Evolutionary conservation across 176 grass and related monocot genomes (phyloP), one percentile per base, ranked within the genome.

Genomic region (Triticum turgidum): DNA sequence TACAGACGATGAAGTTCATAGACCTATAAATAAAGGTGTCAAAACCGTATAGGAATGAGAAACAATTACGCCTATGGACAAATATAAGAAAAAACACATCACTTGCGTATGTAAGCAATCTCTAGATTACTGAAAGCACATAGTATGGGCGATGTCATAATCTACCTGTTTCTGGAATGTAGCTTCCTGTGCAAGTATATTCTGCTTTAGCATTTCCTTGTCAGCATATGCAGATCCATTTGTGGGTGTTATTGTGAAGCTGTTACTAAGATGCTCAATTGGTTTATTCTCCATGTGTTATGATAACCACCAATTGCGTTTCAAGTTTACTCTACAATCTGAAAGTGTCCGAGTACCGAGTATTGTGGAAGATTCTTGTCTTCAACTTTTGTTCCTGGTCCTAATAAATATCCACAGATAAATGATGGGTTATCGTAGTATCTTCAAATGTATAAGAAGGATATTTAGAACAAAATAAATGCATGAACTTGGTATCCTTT

Each of bases 1-100:
- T 98, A 98, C 74, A 98, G 83, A 56, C 81, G 86, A 66, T 95
- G 95, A 74, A 98, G 93, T 83, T 98, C 93, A 76, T 83, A 89
- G 12, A 98, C 91, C 95, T 98, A 59, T 59, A 59, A 21, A 35
- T 83, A 75, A 74, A 88, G 6, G 70, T 35, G n/a, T 63, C 47
- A 82, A 30, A 67, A 83, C 73, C 77, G 21, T 56, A 80, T 49
- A 85, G 41, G 89, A 89, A 88, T 88, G 27, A 87, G 72, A 68
- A 87, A 84, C 18, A 8, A 25, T 18, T 86, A 52, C 8, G 79
- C 39, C 24, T 69, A 61, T 71, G 64, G 10, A 67, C 18, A 73
- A 30, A 5, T 79, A 79, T 73, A 89, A 67, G 13, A 62, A 65
- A 56, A 79, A 74, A 0, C 69, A 11, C 27, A 64, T 61, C 59